Evolutionary conservation across 2,329 filamentous ascomycete genomes (phyloP).

Genomic region (Onygena corvina): DNA sequence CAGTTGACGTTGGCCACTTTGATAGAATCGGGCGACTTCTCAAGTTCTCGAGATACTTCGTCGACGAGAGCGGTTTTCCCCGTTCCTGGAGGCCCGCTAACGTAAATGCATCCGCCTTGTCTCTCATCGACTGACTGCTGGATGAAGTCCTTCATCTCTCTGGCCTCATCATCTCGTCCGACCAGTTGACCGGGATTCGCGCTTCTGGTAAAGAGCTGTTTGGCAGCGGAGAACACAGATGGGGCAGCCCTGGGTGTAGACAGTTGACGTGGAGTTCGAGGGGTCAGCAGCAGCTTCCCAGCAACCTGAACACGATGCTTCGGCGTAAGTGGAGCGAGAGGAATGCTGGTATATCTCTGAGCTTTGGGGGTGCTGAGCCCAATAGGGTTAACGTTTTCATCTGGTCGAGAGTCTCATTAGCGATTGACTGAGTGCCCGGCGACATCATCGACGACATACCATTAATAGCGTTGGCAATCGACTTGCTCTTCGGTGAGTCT

Average conservation of each 20-base stretch:
- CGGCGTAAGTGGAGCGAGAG: constrained; percentile 64
- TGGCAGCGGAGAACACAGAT: constrained; percentile 75
- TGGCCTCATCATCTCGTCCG: constrained; percentile 58
- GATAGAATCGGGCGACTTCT: constrained; percentile 38
- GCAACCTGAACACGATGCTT: constrained; percentile 69
- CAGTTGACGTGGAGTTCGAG: constrained; percentile 65
- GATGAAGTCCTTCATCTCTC: constrained; percentile 59
- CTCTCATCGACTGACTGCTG: constrained; percentile 47
- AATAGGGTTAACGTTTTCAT: constrained; percentile 35
- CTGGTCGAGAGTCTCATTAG: constrained; percentile 19
- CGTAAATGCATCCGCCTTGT: constrained; percentile 73
- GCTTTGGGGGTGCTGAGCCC: constrained; percentile 38
- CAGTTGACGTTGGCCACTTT: constrained; percentile 81
- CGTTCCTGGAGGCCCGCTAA: constrained; percentile 89
- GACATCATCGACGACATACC: constrained; percentile 20
- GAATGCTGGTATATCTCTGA: constrained; percentile 56
- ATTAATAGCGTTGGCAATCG: constrained; percentile 33
- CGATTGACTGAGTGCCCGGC: neutral
- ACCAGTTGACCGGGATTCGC: constrained; percentile 62
- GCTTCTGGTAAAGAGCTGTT: constrained; percentile 75
- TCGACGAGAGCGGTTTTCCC: constrained; percentile 92
- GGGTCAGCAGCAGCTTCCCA: constrained; percentile 61
- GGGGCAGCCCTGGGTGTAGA: constrained; percentile 50
- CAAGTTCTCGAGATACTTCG: constrained; percentile 56
- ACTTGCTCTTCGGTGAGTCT: constrained; percentile 36